Percentiles rank a stretch among this genome's conserved stretches.
phyloP scores from a whole-genome alignment of 139 green algal genomes.

The Auxenochlorella pyrenoidosa region DNA sequence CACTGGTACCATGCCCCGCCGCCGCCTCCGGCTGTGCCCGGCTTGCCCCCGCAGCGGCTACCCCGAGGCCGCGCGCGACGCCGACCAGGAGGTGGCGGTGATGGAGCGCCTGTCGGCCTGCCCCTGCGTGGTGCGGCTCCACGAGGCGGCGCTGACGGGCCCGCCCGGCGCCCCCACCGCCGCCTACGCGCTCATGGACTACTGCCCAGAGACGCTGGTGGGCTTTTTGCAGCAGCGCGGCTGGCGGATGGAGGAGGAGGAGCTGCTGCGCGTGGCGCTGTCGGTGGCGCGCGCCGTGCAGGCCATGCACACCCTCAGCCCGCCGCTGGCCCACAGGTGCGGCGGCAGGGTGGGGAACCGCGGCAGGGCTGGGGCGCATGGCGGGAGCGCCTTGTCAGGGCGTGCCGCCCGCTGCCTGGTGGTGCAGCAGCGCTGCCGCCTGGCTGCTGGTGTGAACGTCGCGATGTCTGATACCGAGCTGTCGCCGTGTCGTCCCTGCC shows the following conservation, averaged over 20 bases:
- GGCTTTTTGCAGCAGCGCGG: constrained; percentile 52
- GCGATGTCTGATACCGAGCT: too few relatives aligned
- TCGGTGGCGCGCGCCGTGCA: constrained; percentile 72
- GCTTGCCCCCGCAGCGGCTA: constrained; percentile 64
- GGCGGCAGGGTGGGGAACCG: background rate
- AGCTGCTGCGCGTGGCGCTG: constrained; percentile 67
- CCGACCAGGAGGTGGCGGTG: constrained; percentile 51
- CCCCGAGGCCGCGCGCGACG: constrained; percentile 54
- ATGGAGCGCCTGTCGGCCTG: constrained; percentile 46
- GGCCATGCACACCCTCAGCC: constrained; percentile 77
- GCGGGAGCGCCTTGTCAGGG: too few relatives aligned
- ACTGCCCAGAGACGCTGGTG: constrained; percentile 75
- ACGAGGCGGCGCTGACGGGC: constrained; percentile 68
- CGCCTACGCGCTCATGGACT: constrained; percentile 85
- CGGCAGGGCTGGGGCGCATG: background rate
- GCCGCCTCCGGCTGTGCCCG: too few relatives aligned
- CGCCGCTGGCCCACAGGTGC: constrained; percentile 81
- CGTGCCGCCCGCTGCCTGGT: too few relatives aligned
- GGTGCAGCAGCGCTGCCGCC: too few relatives aligned
- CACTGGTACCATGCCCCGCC: too few relatives aligned
- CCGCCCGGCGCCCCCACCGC: constrained; percentile 63
- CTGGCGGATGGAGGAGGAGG: constrained; percentile 54
- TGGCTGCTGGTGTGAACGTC: too few relatives aligned
- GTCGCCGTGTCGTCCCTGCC: background rate
- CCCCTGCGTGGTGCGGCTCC: constrained; percentile 73